Evolutionary conservation across 2,329 filamentous ascomycete species (phyloP), one percentile per base, ranked within the genome.

Genomic region (Colletotrichum orbiculare): DNA sequence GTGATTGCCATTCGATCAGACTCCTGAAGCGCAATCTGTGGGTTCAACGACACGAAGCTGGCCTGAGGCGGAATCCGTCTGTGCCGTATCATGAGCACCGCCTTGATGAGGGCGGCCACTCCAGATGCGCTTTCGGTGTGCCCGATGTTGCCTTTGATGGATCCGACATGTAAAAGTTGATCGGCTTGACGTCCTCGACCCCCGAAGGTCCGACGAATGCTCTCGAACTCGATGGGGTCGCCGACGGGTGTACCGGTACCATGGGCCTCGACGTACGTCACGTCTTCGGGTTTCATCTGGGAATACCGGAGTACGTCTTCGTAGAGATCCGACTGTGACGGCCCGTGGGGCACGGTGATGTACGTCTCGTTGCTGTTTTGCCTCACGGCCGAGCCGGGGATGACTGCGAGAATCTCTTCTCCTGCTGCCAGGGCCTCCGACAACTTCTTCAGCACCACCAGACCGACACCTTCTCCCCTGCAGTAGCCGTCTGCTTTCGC

Each of bases 261-360:
- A 56, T 75, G 77, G 4, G 73, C 72, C 65, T 79, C 77, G 38
- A 79, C 71, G 56, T 71, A 77, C 9, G 38, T 37, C 1, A 71
- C 73, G 2, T 70, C 47, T 4, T 55, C 42, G 3, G 70, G 67
- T 37, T 74, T 69, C 2, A 76, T 70, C 4, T 71, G 78, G 43
- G 85, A 83, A 43, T 85, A 82, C 41, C 81, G 80, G 6, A 89
- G 79, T 9, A 89, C 80, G 55, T 82, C 82, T 69, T 83, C 83
- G 74, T 87, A 89, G 2, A 71, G 59, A 4, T 71, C 71, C 1
- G 71, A 69, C 8, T 11, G 35, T 9, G 59, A 33, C 34, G 70
- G 60, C 6, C 25, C 25, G 4, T 25, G 25, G 25, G 70, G 69
- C 33, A 69, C 68, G 0, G 70, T 73, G 48, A 77, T 73, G 10